A percentile compares a stretch with the other conserved stretches of the same genome.
Conservation (phyloP, 495 filamentous ascomycete species). For the Oleoguttula mirabilis region DNA sequence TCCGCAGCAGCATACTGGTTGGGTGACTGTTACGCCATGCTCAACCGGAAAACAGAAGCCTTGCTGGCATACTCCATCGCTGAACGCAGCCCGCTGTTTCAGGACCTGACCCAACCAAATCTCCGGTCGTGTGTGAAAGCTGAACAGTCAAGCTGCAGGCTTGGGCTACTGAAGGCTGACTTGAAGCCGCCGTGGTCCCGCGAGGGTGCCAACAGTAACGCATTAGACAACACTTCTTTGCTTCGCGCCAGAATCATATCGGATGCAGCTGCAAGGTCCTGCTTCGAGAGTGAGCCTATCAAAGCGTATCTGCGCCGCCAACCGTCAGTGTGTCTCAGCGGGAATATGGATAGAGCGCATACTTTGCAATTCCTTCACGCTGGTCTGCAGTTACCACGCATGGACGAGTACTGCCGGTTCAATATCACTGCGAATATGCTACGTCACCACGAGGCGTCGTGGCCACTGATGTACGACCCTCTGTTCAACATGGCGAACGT, state of each 20-base stretch:
- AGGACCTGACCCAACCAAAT: neutral
- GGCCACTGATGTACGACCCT: constrained; percentile 7
- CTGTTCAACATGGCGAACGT: constrained; percentile 2
- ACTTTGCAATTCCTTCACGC: neutral
- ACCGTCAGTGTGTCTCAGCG: too few relatives aligned
- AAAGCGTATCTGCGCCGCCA: too few relatives aligned
- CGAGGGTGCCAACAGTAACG: neutral
- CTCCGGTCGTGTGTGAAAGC: neutral
- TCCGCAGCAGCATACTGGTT: constrained; percentile 6
- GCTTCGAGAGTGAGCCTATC: too few relatives aligned
- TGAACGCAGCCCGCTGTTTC: constrained; percentile 2
- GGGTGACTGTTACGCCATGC: neutral
- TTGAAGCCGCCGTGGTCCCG: neutral
- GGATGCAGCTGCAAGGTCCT: neutral
- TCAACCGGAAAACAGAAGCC: constrained; percentile 1
- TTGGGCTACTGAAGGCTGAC: neutral
- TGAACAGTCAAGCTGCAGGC: neutral
- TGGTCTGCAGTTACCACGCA: neutral
- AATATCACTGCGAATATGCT: neutral
- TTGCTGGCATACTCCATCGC: constrained; percentile 2
- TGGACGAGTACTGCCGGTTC: neutral
- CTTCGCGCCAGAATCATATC: neutral
- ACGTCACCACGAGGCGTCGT: too few relatives aligned
- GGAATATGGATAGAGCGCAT: too few relatives aligned
- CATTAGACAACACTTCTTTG: neutral